A percentile compares a stretch with the other conserved stretches of the same genome.
phyloP scores from a whole-genome alignment of 2,329 filamentous ascomycete species.

The Fusarium sp. region DNA sequence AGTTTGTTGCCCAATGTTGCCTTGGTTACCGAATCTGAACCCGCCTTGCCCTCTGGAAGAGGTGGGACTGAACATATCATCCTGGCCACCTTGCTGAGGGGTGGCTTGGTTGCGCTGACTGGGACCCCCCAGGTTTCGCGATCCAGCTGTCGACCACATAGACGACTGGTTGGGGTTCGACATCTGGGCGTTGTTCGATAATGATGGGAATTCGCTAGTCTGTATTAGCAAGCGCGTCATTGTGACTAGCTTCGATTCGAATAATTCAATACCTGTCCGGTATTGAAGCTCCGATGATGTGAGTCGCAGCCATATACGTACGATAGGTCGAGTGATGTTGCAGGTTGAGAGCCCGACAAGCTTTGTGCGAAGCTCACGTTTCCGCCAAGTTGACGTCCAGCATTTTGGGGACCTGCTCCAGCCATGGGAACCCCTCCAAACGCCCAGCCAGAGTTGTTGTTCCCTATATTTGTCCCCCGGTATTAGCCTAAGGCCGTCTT shows the following conservation, averaged over 20 bases:
- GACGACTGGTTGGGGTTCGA: slow-evolving; percentile 61
- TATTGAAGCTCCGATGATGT: not conserved
- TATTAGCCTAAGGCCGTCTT: slow-evolving; percentile 39
- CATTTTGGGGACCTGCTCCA: slow-evolving; percentile 64
- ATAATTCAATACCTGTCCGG: not conserved
- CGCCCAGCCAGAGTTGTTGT: slow-evolving; percentile 68
- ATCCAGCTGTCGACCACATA: slow-evolving; percentile 65
- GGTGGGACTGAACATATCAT: slow-evolving; percentile 57
- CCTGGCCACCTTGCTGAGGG: slow-evolving; percentile 65
- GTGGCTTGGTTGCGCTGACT: slow-evolving; percentile 65
- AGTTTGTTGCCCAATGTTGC: slow-evolving; percentile 56
- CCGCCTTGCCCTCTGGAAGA: slow-evolving; percentile 60
- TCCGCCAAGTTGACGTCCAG: slow-evolving; percentile 65
- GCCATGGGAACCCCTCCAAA: slow-evolving; percentile 74
- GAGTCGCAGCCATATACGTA: slow-evolving; percentile 58
- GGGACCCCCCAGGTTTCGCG: slow-evolving; percentile 61
- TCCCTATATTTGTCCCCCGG: slow-evolving; percentile 52
- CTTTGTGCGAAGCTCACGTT: slow-evolving; percentile 76
- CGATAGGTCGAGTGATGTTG: slow-evolving; percentile 72
- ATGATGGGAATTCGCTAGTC: slow-evolving; percentile 75
- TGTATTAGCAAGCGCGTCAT: slow-evolving; percentile 10
- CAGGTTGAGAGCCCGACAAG: slow-evolving; percentile 70
- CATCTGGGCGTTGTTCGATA: slow-evolving; percentile 71
- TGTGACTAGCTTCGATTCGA: not conserved
- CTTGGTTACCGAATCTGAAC: slow-evolving; percentile 67